phyloP scores from a whole-genome alignment of 371 early-diverging fungal species.

The Lichtheimia ornata region DNA sequence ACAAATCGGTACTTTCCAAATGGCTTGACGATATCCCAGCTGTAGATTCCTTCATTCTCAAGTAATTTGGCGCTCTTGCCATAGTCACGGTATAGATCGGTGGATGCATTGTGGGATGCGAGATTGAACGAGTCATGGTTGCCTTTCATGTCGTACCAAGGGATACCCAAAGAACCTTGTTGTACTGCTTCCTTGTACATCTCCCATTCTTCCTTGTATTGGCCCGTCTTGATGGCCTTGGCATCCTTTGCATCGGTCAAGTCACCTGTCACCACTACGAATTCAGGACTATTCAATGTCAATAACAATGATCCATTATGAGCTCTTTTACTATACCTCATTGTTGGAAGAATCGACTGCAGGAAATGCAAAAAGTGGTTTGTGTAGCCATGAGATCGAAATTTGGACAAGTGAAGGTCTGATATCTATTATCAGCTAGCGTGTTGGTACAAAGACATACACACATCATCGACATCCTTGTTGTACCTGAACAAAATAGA shows the following conservation, averaged over 20 bases:
- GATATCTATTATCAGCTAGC: slow-evolving; percentile 59
- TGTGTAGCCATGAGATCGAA: slow-evolving; percentile 63
- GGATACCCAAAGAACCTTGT: slow-evolving; percentile 25
- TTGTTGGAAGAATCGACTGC: slow-evolving; percentile 60
- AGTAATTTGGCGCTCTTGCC: slow-evolving; percentile 46
- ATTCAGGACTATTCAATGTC: slow-evolving; percentile 38
- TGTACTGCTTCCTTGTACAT: slow-evolving; percentile 70
- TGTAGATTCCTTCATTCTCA: slow-evolving; percentile 60
- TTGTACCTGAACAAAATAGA: slow-evolving; percentile 18
- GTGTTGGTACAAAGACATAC: background rate
- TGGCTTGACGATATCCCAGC: slow-evolving; percentile 53
- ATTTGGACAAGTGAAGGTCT: slow-evolving; percentile 83
- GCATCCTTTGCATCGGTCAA: slow-evolving; percentile 86
- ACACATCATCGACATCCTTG: background rate
- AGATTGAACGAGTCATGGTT: slow-evolving; percentile 88
- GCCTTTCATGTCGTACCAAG: slow-evolving; percentile 87
- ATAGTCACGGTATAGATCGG: slow-evolving; percentile 64
- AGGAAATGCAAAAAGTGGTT: slow-evolving; percentile 78
- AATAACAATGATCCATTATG: background rate
- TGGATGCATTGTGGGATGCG: slow-evolving; percentile 54
- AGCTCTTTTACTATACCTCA: slow-evolving; percentile 30
- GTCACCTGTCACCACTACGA: slow-evolving; percentile 79
- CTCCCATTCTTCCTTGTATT: slow-evolving; percentile 83
- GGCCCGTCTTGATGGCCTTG: slow-evolving; percentile 62
- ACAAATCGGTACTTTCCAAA: slow-evolving; percentile 83